Evolutionary conservation across 108 stramenopile genomes (phyloP).

Genomic region (Nitzschia inconspicua): DNA sequence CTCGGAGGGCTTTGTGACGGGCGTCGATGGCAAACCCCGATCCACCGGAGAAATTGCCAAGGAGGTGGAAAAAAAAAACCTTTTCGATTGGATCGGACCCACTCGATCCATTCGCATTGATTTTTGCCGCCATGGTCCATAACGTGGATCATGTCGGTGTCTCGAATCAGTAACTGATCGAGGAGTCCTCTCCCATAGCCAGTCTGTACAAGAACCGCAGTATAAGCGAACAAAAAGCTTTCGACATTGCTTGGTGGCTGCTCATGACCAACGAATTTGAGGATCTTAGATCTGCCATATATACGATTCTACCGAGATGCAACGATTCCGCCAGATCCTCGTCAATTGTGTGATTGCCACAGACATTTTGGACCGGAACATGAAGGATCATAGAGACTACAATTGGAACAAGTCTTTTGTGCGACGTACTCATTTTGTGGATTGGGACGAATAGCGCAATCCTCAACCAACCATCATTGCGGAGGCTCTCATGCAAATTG

Average conservation of each 20-base stretch:
- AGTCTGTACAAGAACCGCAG: slow-evolving; percentile 53
- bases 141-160: slow-evolving; percentile 45
- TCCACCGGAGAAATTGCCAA: not conserved
- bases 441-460: not conserved
- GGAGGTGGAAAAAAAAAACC: slow-evolving; percentile 2
- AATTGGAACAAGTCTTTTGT: slow-evolving; percentile 14
- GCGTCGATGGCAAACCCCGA: not conserved
- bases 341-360: slow-evolving; percentile 50
- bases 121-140: slow-evolving; percentile 49
- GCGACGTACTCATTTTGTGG: not conserved
- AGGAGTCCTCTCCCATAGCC: slow-evolving; percentile 27
- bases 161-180: slow-evolving; percentile 17
- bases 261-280: slow-evolving; percentile 24
- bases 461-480: not conserved
- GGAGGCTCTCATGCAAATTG: not conserved
- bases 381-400: not conserved
- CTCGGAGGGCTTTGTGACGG: not conserved
- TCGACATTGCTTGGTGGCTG: slow-evolving; percentile 45
- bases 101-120: slow-evolving; percentile 36
- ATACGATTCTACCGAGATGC: slow-evolving; percentile 23
- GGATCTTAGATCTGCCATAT: slow-evolving; percentile 28
- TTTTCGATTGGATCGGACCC: slow-evolving; percentile 23
- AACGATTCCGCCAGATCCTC: slow-evolving; percentile 43
- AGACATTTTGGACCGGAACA: slow-evolving; percentile 23
- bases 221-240: slow-evolving; percentile 46